Conservation (phyloP, 2,329 filamentous ascomycete species). For the Cryphonectria radicalis region DNA sequence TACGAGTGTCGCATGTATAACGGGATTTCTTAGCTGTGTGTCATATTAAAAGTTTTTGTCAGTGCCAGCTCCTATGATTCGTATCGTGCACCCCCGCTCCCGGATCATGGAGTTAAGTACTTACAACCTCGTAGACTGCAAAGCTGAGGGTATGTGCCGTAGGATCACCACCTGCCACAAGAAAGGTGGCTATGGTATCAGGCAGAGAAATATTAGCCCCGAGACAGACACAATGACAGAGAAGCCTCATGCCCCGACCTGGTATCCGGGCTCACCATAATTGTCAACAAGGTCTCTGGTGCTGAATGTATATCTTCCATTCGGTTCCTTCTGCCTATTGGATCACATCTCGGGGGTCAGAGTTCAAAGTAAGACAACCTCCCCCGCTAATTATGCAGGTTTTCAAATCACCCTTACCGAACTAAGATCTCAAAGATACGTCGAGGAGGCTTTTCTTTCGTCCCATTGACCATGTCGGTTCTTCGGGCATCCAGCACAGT, state of each 20-base stretch:
- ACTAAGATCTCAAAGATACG: constrained; percentile 8
- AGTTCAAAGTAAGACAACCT: neutral
- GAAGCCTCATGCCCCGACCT: neutral
- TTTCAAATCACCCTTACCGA: neutral
- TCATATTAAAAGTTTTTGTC: neutral
- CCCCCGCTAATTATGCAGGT: no score
- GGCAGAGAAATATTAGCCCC: neutral
- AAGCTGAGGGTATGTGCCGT: constrained; percentile 13
- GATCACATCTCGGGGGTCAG: neutral
- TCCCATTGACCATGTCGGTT: neutral
- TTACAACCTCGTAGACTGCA: constrained; percentile 15
- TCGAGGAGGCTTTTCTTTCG: neutral
- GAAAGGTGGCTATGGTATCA: constrained; percentile 4
- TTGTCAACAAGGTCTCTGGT: constrained; percentile 17
- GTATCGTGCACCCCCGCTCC: no score
- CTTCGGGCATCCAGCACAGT: neutral
- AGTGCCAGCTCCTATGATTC: neutral
- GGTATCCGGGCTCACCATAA: neutral
- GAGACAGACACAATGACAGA: no score
- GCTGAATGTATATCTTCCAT: constrained; percentile 3
- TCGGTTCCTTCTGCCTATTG: constrained; percentile 5
- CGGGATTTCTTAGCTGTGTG: neutral
- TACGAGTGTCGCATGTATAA: constrained; percentile 8
- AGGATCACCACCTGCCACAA: constrained; percentile 10
- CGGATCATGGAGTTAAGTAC: neutral